Conservation (phyloP, 2,329 filamentous ascomycete genomes). For the Cercospora berteroae region DNA sequence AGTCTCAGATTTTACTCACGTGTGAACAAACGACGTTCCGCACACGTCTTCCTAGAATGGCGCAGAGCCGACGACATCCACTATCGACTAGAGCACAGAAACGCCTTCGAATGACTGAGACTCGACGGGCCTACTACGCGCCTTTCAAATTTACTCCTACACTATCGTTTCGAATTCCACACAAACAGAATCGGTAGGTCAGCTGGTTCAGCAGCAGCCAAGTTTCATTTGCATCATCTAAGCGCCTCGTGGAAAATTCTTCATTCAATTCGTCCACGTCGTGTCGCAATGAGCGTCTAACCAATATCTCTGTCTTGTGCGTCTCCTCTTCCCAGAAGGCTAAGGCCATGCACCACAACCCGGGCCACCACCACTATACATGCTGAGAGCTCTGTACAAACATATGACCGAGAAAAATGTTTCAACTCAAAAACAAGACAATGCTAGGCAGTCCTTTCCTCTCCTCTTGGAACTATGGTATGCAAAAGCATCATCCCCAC, state of each 20-base stretch:
- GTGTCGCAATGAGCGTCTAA: neutral
- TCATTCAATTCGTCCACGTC: neutral
- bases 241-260: neutral
- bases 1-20: neutral
- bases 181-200: too few species aligned
- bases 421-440: neutral
- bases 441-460: neutral
- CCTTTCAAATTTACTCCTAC: neutral
- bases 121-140: neutral
- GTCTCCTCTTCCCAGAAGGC: neutral
- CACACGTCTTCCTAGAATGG: neutral
- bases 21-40: neutral
- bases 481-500: neutral
- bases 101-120: neutral
- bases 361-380: neutral
- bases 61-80: neutral
- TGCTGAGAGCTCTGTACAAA: neutral
- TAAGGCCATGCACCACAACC: neutral
- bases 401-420: neutral
- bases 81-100: neutral
- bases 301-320: neutral
- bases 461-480: neutral
- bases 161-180: neutral
- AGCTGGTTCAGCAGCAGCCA: neutral
- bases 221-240: constrained; percentile 3